Evolutionary conservation across 352 stramenopile genomes (phyloP).

Genomic region (Albugo laibachii): DNA sequence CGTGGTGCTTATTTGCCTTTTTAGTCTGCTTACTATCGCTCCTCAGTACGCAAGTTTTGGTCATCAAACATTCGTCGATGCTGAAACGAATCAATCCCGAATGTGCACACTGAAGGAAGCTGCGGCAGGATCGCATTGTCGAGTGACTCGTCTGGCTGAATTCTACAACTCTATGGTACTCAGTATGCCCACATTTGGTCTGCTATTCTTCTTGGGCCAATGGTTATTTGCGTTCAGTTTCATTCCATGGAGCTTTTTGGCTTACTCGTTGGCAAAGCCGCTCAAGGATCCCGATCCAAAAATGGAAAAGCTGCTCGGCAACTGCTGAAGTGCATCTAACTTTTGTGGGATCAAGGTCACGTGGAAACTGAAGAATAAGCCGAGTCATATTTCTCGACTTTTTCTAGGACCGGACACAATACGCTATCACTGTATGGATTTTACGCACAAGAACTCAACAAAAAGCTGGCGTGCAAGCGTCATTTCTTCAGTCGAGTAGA

Average conservation of each 20-base stretch:
- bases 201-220: constrained; percentile 52
- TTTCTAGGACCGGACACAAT: no score
- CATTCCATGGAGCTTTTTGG: constrained; percentile 53
- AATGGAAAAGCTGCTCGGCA: constrained; percentile 33
- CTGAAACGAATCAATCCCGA: constrained; percentile 14
- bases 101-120: constrained; percentile 54
- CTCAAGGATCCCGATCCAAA: constrained; percentile 47
- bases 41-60: constrained; percentile 75
- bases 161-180: constrained; percentile 66
- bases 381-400: no score
- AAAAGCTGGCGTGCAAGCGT: no score
- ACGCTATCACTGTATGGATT: no score
- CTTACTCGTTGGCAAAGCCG: constrained; percentile 45
- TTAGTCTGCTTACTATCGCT: constrained; percentile 56
- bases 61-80: constrained; percentile 43
- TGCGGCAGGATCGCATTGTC: constrained; percentile 10
- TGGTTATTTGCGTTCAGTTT: constrained; percentile 49
- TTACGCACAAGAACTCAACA: no score
- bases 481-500: no score
- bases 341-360: no score
- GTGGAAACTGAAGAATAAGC: no score
- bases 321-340: constrained; percentile 13
- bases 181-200: constrained; percentile 51
- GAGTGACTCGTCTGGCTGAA: constrained; percentile 49
- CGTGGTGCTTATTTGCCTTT: constrained; percentile 61